phyloP scores from a whole-genome alignment of 495 filamentous ascomycete species.

The Barbatosphaeria neglecta region DNA sequence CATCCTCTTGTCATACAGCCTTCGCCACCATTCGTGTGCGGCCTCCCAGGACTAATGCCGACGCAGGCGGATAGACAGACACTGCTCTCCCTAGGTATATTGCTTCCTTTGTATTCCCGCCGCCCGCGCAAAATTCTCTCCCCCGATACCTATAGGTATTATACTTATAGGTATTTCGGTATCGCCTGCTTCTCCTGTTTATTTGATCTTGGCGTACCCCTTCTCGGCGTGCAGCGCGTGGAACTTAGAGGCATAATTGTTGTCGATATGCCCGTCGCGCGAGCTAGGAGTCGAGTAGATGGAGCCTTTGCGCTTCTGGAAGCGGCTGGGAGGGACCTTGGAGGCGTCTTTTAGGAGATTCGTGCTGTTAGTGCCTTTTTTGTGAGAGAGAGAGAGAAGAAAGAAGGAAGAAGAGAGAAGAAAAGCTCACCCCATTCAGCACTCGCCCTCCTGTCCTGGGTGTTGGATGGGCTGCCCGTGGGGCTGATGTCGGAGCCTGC shows the following conservation, averaged over 20 bases:
- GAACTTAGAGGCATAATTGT: constrained; percentile 30
- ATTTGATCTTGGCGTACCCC: constrained; percentile 4
- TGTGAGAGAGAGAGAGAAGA: too few relatives aligned
- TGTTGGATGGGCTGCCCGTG: neutral
- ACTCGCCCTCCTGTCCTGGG: neutral
- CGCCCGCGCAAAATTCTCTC: too few relatives aligned
- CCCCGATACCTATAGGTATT: too few relatives aligned
- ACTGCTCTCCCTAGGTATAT: too few relatives aligned
- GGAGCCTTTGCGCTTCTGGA: constrained; percentile 53
- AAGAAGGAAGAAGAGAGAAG: neutral
- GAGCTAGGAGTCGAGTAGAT: constrained; percentile 48
- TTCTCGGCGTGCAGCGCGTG: constrained; percentile 28
- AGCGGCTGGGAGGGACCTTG: constrained; percentile 48
- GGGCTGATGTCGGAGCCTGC: neutral
- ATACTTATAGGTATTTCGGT: too few relatives aligned
- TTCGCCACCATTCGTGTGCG: too few relatives aligned
- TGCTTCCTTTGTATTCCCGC: too few relatives aligned
- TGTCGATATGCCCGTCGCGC: constrained; percentile 46
- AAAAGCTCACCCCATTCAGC: neutral
- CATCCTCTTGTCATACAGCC: too few relatives aligned
- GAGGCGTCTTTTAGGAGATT: constrained; percentile 44
- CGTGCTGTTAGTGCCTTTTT: too few relatives aligned
- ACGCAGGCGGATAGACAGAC: too few relatives aligned
- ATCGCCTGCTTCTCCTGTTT: too few relatives aligned
- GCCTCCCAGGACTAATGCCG: too few relatives aligned